These are phyloP conservation scores for Trichoderma pleuroti DNA, from an alignment of 2,329 filamentous ascomycete species.

Conservation along the genomic window DNA sequence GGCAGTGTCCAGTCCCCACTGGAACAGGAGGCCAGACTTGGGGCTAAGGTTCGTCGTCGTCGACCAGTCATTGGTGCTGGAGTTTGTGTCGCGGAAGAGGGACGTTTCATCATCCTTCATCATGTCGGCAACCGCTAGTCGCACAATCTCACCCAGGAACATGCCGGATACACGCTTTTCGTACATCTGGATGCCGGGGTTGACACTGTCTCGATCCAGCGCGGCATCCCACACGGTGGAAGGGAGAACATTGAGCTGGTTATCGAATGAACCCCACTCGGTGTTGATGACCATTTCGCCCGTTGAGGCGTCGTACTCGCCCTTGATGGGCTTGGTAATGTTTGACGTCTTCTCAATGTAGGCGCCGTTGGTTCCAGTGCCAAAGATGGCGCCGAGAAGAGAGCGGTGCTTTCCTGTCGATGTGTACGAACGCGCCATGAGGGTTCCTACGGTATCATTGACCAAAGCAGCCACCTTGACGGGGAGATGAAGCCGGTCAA, in stretches of 20 bases:
- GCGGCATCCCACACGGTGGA: slow-evolving; percentile 77
- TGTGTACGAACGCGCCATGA: slow-evolving; percentile 96
- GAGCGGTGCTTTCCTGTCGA: slow-evolving; percentile 83
- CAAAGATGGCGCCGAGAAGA: slow-evolving; percentile 93
- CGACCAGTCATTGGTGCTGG: slow-evolving; percentile 63
- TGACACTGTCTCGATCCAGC: slow-evolving; percentile 76
- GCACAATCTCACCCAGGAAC: slow-evolving; percentile 93
- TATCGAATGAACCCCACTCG: slow-evolving; percentile 98
- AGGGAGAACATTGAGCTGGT: slow-evolving; percentile 82
- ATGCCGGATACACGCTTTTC: slow-evolving; percentile 98
- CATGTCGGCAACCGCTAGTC: slow-evolving; percentile 70
- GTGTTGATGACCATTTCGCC: slow-evolving; percentile 98
- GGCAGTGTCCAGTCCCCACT: slow-evolving; percentile 88
- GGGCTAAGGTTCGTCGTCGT: slow-evolving; percentile 67
- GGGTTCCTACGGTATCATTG: slow-evolving; percentile 94
- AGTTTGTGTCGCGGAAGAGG: slow-evolving; percentile 74
- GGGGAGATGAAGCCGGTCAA: slow-evolving; percentile 80
- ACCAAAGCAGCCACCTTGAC: slow-evolving; percentile 94
- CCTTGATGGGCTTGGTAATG: slow-evolving; percentile 71
- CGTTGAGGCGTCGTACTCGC: slow-evolving; percentile 72
- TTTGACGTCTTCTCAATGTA: slow-evolving; percentile 90
- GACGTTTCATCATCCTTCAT: slow-evolving; percentile 62
- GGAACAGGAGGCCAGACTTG: slow-evolving; percentile 65
- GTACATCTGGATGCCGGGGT: slow-evolving; percentile 96
- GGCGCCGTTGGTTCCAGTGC: slow-evolving; percentile 94